Conservation (phyloP, 305 asterid species). For the Fraxinus sp. region DNA sequence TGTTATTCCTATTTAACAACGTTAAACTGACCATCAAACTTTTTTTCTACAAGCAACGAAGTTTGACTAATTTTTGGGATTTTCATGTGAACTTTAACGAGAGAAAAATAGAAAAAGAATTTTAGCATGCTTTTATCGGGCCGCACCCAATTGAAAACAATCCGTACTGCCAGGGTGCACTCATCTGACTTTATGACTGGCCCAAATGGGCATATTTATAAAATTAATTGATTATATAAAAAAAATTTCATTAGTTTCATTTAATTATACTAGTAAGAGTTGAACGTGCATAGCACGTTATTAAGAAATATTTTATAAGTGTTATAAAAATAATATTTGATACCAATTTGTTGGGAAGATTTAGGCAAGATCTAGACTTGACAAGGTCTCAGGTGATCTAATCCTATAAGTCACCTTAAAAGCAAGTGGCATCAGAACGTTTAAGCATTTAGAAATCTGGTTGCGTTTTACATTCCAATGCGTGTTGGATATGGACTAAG, state of each 20-base stretch:
- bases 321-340: too few relatives aligned
- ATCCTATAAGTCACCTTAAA: background rate
- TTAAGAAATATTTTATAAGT: too few relatives aligned
- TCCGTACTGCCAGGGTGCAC: conserved; percentile 1
- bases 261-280: too few relatives aligned
- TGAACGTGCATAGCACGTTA: too few relatives aligned
- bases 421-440: background rate
- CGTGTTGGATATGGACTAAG: background rate
- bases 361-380: background rate
- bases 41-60: conserved; percentile 18
- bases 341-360: too few relatives aligned
- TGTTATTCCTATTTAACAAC: conserved; percentile 39
- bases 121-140: conserved; percentile 21
- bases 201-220: background rate
- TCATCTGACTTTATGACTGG: background rate
- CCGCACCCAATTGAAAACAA: conserved; percentile 12
- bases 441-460: background rate
- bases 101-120: background rate
- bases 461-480: background rate
- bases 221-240: background rate
- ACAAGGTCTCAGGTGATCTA: background rate
- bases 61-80: conserved; percentile 23
- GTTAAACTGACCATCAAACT: conserved; percentile 33
- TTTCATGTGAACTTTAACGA: conserved; percentile 19
- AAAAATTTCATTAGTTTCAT: background rate